Evolutionary conservation across 1,284 basidiomycete genomes (phyloP).

Genomic region (Ceratobasidium sp.): DNA sequence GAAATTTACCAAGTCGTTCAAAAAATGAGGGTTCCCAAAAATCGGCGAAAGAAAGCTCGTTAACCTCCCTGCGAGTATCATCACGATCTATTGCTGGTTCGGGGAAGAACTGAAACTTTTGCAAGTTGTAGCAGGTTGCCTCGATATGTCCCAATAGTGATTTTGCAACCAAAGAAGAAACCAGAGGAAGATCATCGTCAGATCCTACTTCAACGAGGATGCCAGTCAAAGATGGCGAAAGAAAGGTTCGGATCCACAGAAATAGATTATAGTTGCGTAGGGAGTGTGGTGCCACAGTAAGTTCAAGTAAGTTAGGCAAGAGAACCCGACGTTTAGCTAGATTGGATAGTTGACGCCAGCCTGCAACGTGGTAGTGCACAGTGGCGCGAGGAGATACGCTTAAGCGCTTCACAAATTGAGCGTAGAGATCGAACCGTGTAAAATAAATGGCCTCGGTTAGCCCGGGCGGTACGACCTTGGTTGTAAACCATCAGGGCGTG

Average conservation of each 20-base stretch:
- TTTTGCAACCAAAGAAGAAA: background rate
- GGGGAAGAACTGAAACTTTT: background rate
- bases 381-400: background rate
- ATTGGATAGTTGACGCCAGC: background rate
- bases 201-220: background rate
- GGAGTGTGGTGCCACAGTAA: background rate
- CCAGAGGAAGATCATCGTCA: background rate
- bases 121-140: background rate
- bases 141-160: background rate
- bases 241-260: conserved; percentile 6
- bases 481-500: background rate
- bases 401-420: background rate
- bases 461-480: background rate
- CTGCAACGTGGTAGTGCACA: background rate
- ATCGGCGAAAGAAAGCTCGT: background rate
- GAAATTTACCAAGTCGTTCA: background rate
- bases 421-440: background rate
- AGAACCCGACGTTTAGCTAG: background rate
- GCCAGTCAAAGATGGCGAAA: background rate
- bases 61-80: background rate
- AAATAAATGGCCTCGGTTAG: background rate
- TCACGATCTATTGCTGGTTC: background rate
- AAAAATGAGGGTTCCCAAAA: conserved; percentile 1
- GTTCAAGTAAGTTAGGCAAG: background rate
- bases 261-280: background rate